Conservation (phyloP, 2,329 filamentous ascomycete genomes). For the Elsinoe australis region DNA sequence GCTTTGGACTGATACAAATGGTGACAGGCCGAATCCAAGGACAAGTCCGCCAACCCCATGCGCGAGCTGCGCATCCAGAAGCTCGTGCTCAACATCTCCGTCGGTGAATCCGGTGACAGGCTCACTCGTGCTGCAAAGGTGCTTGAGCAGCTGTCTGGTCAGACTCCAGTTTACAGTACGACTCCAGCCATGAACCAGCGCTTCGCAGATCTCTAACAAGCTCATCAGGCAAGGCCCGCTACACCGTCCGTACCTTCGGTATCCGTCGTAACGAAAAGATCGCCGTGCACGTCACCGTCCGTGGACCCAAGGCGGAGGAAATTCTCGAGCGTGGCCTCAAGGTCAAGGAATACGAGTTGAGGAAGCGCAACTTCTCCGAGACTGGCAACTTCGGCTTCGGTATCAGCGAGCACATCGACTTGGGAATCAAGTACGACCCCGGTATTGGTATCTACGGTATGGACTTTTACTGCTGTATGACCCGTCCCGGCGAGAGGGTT, state of each 20-base stretch:
- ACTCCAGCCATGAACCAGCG: too few relatives aligned
- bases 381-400: constrained; percentile 99
- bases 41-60: constrained; percentile 95
- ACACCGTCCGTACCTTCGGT: constrained; percentile 99
- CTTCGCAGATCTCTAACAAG: constrained; percentile 19
- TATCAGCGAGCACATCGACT: constrained; percentile 99
- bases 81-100: constrained; percentile 98
- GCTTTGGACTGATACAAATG: background rate
- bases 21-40: constrained; percentile 34
- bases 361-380: constrained; percentile 99
- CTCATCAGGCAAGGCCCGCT: constrained; percentile 85
- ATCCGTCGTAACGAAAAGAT: constrained; percentile 99
- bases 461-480: constrained; percentile 99
- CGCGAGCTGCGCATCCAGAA: constrained; percentile 99
- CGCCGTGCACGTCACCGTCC: constrained; percentile 97
- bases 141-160: constrained; percentile 98
- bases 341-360: constrained; percentile 99
- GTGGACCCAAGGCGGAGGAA: constrained; percentile 98
- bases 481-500: constrained; percentile 96
- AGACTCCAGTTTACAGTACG: constrained; percentile 98
- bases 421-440: constrained; percentile 99
- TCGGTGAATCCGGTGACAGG: constrained; percentile 99
- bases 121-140: constrained; percentile 99
- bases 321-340: constrained; percentile 99
- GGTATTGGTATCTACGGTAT: constrained; percentile 99